Conservation (phyloP, 371 early-diverging fungal genomes). For the Synchytrium microbalum region DNA sequence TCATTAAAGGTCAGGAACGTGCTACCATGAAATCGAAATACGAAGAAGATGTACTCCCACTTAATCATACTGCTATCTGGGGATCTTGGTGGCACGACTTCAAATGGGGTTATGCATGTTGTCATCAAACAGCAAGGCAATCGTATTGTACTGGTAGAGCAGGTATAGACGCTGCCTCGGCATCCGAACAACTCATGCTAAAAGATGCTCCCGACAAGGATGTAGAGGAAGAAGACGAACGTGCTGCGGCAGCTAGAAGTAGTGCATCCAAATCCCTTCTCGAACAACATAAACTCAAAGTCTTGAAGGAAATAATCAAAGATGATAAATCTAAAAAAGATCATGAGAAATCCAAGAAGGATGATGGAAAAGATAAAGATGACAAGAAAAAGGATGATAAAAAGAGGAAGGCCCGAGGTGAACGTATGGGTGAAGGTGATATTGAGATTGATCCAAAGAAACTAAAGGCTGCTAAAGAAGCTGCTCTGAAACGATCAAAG, state of each 20-base stretch:
- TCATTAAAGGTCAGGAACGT: slow-evolving; percentile 77
- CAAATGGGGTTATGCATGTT: slow-evolving; percentile 94
- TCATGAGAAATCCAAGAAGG: slow-evolving; percentile 8
- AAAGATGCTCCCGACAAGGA: not conserved
- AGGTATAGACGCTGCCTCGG: slow-evolving; percentile 64
- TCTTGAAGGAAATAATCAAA: not conserved
- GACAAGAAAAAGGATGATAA: slow-evolving; percentile 7
- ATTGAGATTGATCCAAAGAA: slow-evolving; percentile 37
- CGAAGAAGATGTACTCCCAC: slow-evolving; percentile 71
- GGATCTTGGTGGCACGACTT: slow-evolving; percentile 94
- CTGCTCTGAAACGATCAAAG: slow-evolving; percentile 14
- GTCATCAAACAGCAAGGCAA: slow-evolving; percentile 62
- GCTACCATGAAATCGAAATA: slow-evolving; percentile 74
- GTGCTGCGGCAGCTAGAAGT: not conserved
- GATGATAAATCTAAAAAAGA: not conserved
- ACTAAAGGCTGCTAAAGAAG: slow-evolving; percentile 35
- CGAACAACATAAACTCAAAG: slow-evolving; percentile 4
- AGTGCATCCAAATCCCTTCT: slow-evolving; percentile 4
- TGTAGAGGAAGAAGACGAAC: not conserved
- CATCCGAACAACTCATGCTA: slow-evolving; percentile 17
- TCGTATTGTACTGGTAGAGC: slow-evolving; percentile 78
- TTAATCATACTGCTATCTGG: slow-evolving; percentile 86
- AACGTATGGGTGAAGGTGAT: slow-evolving; percentile 41
- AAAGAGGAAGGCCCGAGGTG: slow-evolving; percentile 12
- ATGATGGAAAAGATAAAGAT: not conserved